Evolutionary conservation across 2,329 filamentous ascomycete genomes (phyloP).

Genomic region (Diaporthe velutina): DNA sequence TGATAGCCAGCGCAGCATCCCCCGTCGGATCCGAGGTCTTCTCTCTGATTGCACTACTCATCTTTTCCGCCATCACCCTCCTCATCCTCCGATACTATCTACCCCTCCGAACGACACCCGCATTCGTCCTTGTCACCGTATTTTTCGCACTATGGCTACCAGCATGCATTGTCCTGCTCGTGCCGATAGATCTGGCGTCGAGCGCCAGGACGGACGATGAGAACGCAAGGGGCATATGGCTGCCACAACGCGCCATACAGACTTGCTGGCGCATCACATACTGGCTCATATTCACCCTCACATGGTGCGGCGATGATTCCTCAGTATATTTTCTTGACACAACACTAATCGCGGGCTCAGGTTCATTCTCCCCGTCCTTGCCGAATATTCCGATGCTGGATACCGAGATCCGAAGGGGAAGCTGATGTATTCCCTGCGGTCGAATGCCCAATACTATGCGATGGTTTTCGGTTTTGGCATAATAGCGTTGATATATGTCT

Average conservation of each 20-base stretch:
- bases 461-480: conserved; percentile 79
- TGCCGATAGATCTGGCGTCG: conserved; percentile 95
- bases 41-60: conserved; percentile 77
- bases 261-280: conserved; percentile 96
- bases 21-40: conserved; percentile 86
- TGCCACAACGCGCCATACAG: conserved; percentile 81
- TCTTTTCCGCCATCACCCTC: conserved; percentile 82
- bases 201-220: conserved; percentile 80
- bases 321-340: not conserved
- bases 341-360: conserved; percentile 57
- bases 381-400: conserved; percentile 94
- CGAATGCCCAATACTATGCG: conserved; percentile 90
- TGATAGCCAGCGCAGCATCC: conserved; percentile 51
- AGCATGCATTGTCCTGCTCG: conserved; percentile 89
- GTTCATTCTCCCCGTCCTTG: conserved; percentile 92
- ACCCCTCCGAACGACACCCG: conserved; percentile 89
- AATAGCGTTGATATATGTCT: conserved; percentile 84
- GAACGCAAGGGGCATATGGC: conserved; percentile 84
- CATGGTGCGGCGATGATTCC: conserved; percentile 73
- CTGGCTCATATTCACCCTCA: conserved; percentile 95
- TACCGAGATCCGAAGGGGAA: conserved; percentile 88
- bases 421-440: conserved; percentile 85
- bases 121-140: conserved; percentile 89
- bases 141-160: conserved; percentile 97
- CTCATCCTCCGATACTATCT: conserved; percentile 91